phyloP scores from a whole-genome alignment of 1,284 basidiomycete species.

The Sparassis latifolia region DNA sequence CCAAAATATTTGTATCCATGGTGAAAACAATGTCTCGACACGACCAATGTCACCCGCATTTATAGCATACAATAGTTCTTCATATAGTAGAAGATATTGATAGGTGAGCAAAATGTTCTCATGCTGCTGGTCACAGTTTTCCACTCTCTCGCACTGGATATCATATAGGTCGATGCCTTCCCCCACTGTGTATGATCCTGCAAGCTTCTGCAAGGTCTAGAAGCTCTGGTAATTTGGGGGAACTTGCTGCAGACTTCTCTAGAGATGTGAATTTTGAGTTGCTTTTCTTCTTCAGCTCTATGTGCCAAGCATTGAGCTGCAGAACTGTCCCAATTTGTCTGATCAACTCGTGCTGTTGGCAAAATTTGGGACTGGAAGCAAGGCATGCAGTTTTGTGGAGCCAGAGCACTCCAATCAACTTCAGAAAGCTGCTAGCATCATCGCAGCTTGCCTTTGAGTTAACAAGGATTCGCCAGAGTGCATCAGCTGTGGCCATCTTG shows the following conservation, averaged over 20 bases:
- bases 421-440: conserved; percentile 16
- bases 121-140: conserved; percentile 19
- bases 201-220: conserved; percentile 5
- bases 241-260: conserved; percentile 18
- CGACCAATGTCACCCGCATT: conserved; percentile 31
- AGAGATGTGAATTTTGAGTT: too few species aligned
- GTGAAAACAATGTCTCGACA: conserved; percentile 21
- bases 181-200: conserved; percentile 13
- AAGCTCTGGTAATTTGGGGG: conserved; percentile 9
- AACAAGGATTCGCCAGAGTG: conserved; percentile 27
- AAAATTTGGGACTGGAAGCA: conserved; percentile 24
- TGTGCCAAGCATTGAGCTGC: conserved; percentile 18
- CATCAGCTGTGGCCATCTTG: conserved; percentile 32
- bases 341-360: conserved; percentile 30
- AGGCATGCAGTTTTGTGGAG: conserved; percentile 25
- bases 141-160: not conserved
- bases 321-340: conserved; percentile 19
- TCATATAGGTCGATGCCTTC: not conserved
- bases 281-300: conserved; percentile 6
- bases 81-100: conserved; percentile 27
- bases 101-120: conserved; percentile 26
- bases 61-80: conserved; percentile 26
- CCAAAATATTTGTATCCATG: conserved; percentile 27
- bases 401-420: conserved; percentile 15
- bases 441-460: conserved; percentile 4